These are phyloP conservation scores for Pugionium dolabratum DNA, from an alignment of 345 rosid genomes.

Conservation along the genomic window DNA sequence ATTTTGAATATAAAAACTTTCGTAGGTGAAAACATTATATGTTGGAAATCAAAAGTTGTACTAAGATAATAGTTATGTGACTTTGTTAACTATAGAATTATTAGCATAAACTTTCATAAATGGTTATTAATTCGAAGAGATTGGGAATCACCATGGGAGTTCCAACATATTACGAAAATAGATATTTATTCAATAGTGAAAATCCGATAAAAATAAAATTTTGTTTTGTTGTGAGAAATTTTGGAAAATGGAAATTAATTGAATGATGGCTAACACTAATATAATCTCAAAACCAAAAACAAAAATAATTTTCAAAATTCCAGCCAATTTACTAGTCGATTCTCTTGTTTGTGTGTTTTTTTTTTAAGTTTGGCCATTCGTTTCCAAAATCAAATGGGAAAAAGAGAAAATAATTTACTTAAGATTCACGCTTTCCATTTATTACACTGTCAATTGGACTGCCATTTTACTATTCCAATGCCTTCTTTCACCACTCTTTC, in stretches of 20 bases:
- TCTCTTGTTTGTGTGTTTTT: not conserved
- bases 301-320: not conserved
- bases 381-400: constrained; percentile 36
- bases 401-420: constrained; percentile 42
- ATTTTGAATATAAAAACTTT: too few species aligned
- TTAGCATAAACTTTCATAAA: too few species aligned
- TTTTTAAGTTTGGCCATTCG: constrained; percentile 16
- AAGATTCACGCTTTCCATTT: constrained; percentile 41
- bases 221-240: constrained; percentile 1
- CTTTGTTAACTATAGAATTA: too few species aligned
- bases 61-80: too few species aligned
- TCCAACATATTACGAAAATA: too few species aligned
- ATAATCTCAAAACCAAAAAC: too few species aligned
- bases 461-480: constrained; percentile 42
- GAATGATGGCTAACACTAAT: not conserved
- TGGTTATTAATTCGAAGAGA: too few species aligned
- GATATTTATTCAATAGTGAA: too few species aligned
- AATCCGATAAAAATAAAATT: too few species aligned
- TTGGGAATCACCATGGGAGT: too few species aligned
- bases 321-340: constrained; percentile 2
- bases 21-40: too few species aligned
- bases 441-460: constrained; percentile 35
- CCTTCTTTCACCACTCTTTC: constrained; percentile 32
- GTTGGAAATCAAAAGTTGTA: too few species aligned
- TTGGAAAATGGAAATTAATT: not conserved